Evolutionary conservation across 208 protist species (phyloP), one percentile per base, ranked within the genome.

Genomic region (Crithidia sp.): DNA sequence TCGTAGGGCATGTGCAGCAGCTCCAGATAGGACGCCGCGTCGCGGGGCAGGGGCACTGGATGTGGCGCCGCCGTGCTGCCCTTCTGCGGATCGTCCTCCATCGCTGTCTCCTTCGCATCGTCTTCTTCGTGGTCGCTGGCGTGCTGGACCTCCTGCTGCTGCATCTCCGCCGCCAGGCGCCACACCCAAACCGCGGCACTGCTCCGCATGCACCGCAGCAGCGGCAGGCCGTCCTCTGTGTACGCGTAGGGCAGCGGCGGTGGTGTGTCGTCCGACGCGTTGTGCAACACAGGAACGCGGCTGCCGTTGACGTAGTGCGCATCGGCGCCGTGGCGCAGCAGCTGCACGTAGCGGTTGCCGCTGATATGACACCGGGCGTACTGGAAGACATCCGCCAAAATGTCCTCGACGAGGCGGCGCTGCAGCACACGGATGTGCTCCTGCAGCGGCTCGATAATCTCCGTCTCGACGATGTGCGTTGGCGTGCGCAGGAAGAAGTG

Each of bases 401-500:
- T 77, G 13, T 55, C 37, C 28, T 79, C 61, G 28, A 77, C 54
- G 37, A 83, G 28, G 9, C 37, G 57, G 49, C 54, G 64, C 4
- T 72, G 72, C 72, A 83, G 55, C 5, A 56, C 49, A 28, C 28
- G 39, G 3, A 76, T 61, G 28, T 56, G 55, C 64, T 60, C 28
- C 41, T 17, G 17, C 62, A 88, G 67, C 28, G 79, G 76, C 49
- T 58, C 43, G n/a, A 88, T 55, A 13, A 88, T 74, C 43, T 83
- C 79, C 9, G 10, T 50, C 69, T 88, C 73, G 37, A 79, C 50
- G 17, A 84, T 40, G 14, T 62, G 55, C 10, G 55, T 8, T 2
- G 77, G 74, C 2, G 72, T 85, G 67, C 69, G 75, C 37, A 89
- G 41, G 41, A 86, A 84, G 41, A 81, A 81, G 54, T 79, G 67